These are phyloP conservation scores for Cornus controversa DNA, from an alignment of 148 eudicot species.

Conservation along the genomic window DNA sequence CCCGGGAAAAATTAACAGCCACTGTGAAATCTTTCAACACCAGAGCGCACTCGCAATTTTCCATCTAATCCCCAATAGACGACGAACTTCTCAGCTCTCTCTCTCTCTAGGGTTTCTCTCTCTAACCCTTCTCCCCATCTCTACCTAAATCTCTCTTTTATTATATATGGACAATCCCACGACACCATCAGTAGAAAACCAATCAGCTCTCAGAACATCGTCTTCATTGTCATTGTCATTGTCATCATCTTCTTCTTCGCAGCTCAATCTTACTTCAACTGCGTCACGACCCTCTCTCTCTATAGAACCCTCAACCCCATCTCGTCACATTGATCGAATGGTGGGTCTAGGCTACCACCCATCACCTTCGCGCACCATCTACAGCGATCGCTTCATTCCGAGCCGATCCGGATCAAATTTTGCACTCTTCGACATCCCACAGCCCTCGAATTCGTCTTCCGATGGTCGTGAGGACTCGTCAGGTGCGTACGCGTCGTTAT, in stretches of 20 bases:
- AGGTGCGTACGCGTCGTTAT: conserved; percentile 49
- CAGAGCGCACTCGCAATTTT: background rate
- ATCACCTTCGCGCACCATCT: conserved; percentile 66
- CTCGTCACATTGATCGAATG: conserved; percentile 31
- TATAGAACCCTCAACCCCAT: conserved; percentile 31
- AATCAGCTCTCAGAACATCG: background rate
- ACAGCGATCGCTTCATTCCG: conserved; percentile 82
- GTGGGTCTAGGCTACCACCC: conserved; percentile 46
- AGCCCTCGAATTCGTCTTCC: conserved; percentile 18
- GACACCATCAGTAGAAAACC: conserved; percentile 1
- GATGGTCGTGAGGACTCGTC: conserved; percentile 40
- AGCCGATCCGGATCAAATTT: conserved; percentile 74
- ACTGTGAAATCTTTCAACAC: background rate
- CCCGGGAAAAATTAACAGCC: conserved; percentile 39
- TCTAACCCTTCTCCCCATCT: background rate
- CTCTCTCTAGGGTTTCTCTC: conserved; percentile 17
- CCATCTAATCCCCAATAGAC: background rate
- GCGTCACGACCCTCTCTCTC: conserved; percentile 23
- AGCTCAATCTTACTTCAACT: conserved; percentile 28
- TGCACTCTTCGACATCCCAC: conserved; percentile 52
- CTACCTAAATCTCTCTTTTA: background rate
- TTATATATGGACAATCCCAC: conserved; percentile 12
- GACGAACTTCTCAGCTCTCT: conserved; percentile 12
- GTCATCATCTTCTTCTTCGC: background rate
- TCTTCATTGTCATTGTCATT: background rate